Percentiles rank a stretch among this genome's conserved stretches.
Conservation (phyloP, 1,139 yeast species). For the Debaryomycetaceae sp. region DNA sequence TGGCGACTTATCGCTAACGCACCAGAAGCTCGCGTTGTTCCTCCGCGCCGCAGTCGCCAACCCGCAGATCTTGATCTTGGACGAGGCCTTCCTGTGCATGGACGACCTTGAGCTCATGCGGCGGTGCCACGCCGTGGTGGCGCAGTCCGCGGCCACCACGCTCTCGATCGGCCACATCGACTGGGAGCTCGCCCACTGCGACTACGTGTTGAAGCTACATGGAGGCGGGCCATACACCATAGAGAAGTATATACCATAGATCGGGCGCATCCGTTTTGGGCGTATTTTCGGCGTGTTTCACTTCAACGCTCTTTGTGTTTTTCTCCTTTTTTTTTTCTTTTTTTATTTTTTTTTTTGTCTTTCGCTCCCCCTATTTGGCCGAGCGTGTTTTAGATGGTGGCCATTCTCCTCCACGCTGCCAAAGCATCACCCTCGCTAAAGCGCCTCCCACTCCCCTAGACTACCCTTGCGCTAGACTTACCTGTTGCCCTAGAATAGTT, state of each 20-base stretch:
- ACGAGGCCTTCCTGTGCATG: slow-evolving; percentile 94
- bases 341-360: too few species aligned
- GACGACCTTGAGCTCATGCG: slow-evolving; percentile 56
- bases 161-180: slow-evolving; percentile 76
- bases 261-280: too few species aligned
- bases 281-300: too few species aligned
- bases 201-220: slow-evolving; percentile 28
- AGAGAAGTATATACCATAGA: slow-evolving; percentile 4
- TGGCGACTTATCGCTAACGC: slow-evolving; percentile 55
- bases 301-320: too few species aligned
- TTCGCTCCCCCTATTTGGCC: too few species aligned
- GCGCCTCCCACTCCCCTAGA: too few species aligned
- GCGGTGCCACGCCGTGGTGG: slow-evolving; percentile 60
- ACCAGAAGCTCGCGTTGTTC: slow-evolving; percentile 76
- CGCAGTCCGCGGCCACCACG: slow-evolving; percentile 54
- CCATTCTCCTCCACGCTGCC: too few species aligned
- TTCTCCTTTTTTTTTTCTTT: too few species aligned
- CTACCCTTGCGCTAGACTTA: too few species aligned
- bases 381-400: too few species aligned
- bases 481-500: too few species aligned
- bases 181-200: slow-evolving; percentile 38
- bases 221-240: slow-evolving; percentile 25
- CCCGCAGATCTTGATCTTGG: slow-evolving; percentile 76
- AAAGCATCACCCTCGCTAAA: too few species aligned
- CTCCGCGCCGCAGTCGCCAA: slow-evolving; percentile 70